These are phyloP conservation scores for Lachnellula suecica DNA, from an alignment of 2,329 filamentous ascomycete genomes.

Conservation along the genomic window DNA sequence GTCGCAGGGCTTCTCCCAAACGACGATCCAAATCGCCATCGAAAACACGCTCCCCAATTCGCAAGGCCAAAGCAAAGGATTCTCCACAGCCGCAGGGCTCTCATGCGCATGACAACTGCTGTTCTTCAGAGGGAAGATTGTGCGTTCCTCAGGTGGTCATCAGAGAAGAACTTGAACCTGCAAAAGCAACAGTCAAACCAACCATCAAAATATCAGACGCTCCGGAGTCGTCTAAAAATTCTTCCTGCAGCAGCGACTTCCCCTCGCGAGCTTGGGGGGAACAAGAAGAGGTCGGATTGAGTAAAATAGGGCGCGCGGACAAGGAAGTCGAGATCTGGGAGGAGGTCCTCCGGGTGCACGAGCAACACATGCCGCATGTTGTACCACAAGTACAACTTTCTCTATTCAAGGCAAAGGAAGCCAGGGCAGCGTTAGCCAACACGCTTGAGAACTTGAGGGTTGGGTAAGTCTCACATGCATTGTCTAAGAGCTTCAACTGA, in stretches of 20 bases:
- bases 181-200: background rate
- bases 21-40: background rate
- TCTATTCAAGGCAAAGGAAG: constrained; percentile 8
- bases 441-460: constrained; percentile 31
- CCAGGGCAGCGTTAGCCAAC: constrained; percentile 28
- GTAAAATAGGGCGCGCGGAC: constrained; percentile 15
- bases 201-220: background rate
- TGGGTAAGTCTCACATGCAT: constrained; percentile 19
- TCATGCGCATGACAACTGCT: background rate
- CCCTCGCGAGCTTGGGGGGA: constrained; percentile 14
- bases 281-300: constrained; percentile 14
- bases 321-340: constrained; percentile 15
- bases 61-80: background rate
- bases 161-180: background rate
- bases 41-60: background rate
- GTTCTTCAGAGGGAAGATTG: background rate
- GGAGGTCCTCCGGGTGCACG: constrained; percentile 11
- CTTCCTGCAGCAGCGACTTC: constrained; percentile 4
- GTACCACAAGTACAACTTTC: constrained; percentile 10
- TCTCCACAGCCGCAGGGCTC: background rate
- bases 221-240: background rate
- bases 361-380: constrained; percentile 9
- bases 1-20: background rate
- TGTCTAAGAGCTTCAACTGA: constrained; percentile 10
- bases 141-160: background rate